Evolutionary conservation across 805 yeast genomes (phyloP), one percentile per base, ranked within the genome.

Genomic region (Starmerella vaccinii): DNA sequence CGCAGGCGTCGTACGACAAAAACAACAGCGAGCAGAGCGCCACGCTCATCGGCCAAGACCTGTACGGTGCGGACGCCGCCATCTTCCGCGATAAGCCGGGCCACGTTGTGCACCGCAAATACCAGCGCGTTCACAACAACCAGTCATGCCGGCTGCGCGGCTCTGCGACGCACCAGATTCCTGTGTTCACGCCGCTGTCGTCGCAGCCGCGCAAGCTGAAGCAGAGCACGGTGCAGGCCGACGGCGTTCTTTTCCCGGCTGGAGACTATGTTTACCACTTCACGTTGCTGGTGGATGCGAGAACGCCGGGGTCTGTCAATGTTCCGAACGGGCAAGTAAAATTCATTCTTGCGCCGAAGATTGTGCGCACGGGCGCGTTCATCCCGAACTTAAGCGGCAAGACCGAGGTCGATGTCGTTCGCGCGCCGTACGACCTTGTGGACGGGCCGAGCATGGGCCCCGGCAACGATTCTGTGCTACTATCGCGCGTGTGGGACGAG

Each of bases 251-350:
- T 10, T 84, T 84, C 54, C 70, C 73, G 12, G 82, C 88, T 0
- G 95, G 95, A 22, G 92, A 83, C 60, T 87, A 86, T 60, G 75
- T 85, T 32, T 87, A 84, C 68, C 80, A 84, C 46, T 87, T 87
- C 65, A 94, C 86, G 63, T 83, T 84, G 55, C 79, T 88, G 4
- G 71, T 87, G 12, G 87, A 82, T 8, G 75, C 87, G 9, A 76
- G 81, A n/a, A 71, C 78, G 26, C 95, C 95, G 0, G 95, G 86
- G 62, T 61, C 88, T 0, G 74, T 80, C 2, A 62, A 64, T 33
- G 85, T 82, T 2, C 80, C 88, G 1, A 85, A 83, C 65, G 95
- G 95, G 2, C 71, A 75, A 16, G 88, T 84, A 3, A 63, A 63
- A 45, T 86, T 86, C 63, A 64, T 63, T 45, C 65, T 87, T 33